These are phyloP conservation scores for Tuber brumale DNA, from an alignment of 495 filamentous ascomycete species.

Conservation along the genomic window DNA sequence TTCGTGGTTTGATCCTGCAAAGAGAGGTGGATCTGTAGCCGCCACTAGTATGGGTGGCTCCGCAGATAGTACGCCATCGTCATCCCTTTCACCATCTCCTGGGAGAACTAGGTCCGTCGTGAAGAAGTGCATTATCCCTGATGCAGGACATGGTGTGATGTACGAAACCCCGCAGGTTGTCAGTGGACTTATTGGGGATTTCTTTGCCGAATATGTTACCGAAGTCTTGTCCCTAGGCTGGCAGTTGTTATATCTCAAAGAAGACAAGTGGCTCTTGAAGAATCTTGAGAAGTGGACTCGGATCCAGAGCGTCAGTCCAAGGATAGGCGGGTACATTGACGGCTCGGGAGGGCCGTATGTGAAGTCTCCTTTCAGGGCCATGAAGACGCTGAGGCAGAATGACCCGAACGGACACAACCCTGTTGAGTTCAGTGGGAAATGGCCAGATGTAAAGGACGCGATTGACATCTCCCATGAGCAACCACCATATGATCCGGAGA, in stretches of 20 bases:
- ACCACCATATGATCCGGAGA: constrained; percentile 62
- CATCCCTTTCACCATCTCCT: constrained; percentile 20
- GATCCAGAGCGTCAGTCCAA: constrained; percentile 66
- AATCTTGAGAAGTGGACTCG: constrained; percentile 87
- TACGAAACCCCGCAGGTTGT: constrained; percentile 73
- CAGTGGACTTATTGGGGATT: constrained; percentile 73
- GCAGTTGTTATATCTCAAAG: constrained; percentile 81
- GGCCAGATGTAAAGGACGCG: constrained; percentile 55
- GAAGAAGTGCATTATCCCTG: constrained; percentile 64
- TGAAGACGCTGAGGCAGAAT: constrained; percentile 66
- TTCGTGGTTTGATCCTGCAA: constrained; percentile 49
- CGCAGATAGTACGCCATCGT: constrained; percentile 19
- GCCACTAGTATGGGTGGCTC: constrained; percentile 35
- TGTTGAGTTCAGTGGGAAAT: constrained; percentile 61
- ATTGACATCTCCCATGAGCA: constrained; percentile 65
- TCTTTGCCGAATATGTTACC: constrained; percentile 67
- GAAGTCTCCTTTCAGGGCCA: constrained; percentile 51
- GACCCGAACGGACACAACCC: constrained; percentile 75
- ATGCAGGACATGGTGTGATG: constrained; percentile 76
- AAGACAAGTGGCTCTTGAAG: constrained; percentile 97
- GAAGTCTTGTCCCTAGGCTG: constrained; percentile 72
- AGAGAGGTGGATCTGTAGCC: constrained; percentile 12
- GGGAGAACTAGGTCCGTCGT: constrained; percentile 46
- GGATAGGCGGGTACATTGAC: constrained; percentile 56
- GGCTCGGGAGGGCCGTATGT: constrained; percentile 21